phyloP scores from a whole-genome alignment of 495 filamentous ascomycete genomes.

The Emericellopsis terricola region DNA sequence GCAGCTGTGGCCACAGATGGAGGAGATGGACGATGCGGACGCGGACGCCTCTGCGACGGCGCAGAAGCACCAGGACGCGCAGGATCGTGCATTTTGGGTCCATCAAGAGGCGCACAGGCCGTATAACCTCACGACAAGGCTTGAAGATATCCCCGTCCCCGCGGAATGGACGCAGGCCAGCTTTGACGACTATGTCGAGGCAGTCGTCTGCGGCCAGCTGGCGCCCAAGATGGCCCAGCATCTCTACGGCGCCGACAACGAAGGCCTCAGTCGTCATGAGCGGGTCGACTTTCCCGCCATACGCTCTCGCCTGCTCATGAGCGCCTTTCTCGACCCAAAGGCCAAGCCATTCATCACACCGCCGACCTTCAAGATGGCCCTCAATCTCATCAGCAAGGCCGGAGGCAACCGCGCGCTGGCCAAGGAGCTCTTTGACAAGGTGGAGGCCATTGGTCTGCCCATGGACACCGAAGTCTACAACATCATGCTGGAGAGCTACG shows the following conservation, averaged over 20 bases:
- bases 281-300: too few relatives aligned
- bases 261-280: too few relatives aligned
- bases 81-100: constrained; percentile 1
- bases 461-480: constrained; percentile 8
- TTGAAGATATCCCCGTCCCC: constrained; percentile 13
- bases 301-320: constrained; percentile 8
- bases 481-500: constrained; percentile 9
- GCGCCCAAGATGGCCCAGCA: constrained; percentile 6
- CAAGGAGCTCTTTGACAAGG: constrained; percentile 9
- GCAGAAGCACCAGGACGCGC: too few relatives aligned
- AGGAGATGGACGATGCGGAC: not conserved
- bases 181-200: constrained; percentile 16
- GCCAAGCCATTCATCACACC: constrained; percentile 8
- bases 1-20: constrained; percentile 1
- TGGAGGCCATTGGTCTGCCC: constrained; percentile 6
- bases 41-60: not conserved
- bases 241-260: constrained; percentile 9
- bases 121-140: not conserved
- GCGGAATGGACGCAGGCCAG: constrained; percentile 15
- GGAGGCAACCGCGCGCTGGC: constrained; percentile 5
- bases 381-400: constrained; percentile 11
- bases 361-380: constrained; percentile 19
- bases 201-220: constrained; percentile 12
- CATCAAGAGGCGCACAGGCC: constrained; percentile 1
- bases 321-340: constrained; percentile 10